Base-by-base conservation (phyloP, 306 rosid genomes). In the Vigna radiata region DNA sequence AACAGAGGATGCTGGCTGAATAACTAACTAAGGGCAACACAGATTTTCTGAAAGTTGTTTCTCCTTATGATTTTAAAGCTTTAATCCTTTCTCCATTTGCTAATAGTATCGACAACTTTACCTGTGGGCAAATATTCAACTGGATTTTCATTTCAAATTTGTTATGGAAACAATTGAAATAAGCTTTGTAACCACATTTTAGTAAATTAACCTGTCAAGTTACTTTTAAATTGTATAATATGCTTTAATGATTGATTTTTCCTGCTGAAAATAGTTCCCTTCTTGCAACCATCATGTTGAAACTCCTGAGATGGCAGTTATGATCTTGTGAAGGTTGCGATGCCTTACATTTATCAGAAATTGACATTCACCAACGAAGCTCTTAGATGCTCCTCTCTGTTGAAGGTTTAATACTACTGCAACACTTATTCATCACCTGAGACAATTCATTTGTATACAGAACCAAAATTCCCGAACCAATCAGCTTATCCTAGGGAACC, bases 1-100 rank as follows among this genome's bases (percentile, higher is more conserved):
- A n/a, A 21, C 23, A 71, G 43, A 85, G 62, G 77, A 85, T 85
- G 82, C 37, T 85, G 12, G 86, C 88, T 15, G 84, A 85, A 85
- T 66, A 76, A 29, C 71, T 85, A 84, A 75, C 71, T 85, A 84
- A 75, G 39, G 41, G 81, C 29, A 68, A 69, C 85, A 33, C 1
- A 21, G 8, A 52, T 72, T 18, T 77, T 72, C 59, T 36, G 29
- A 48, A 58, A 67, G 61, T 36, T 44, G 75, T 19, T 49, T 64
- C 69, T 77, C 49, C 49, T 23, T 64, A 8, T 47, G 64, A n/a
- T 63, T 16, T 67, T 17, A 48, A 79, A 70, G 53, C 56, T 70
- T 61, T 36, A 19, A 1, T 70, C 23, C 65, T 70, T 70, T 78
- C 47, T 61, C 72, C 43, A 52, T 70, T 50, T 43, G 60, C 47